Base-by-base conservation (phyloP, 441 rosid genomes). In the Gossypium schwendimanii region DNA sequence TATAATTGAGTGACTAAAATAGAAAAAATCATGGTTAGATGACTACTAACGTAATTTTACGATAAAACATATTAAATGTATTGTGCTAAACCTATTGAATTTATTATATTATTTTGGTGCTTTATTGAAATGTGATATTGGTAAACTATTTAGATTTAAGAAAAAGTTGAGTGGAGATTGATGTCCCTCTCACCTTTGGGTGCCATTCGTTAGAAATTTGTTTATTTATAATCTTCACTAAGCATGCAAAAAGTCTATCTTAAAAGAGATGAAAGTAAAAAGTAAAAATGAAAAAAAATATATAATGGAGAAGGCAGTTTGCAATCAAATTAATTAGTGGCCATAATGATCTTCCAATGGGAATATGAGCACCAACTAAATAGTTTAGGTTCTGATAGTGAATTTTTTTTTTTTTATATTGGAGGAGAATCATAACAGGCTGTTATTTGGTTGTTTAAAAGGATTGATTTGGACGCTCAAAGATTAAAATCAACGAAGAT, bases 101-200 rank as follows among this genome's bases (percentile, higher is more conserved):
- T 41, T 41, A 41, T 41, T 41, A 41, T 41, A 41, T 41, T 41
- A 9, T 41, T 41, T 41, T 41, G 9, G 11, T 41, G 11, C 31
- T 7, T 41, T 41, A 39, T 8, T 39, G 9, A 39, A 41, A 41
- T 41, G 45, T 39, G 8, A 7, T 39, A 39, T 39, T 10, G 47
- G 2, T 41, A 41, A 9, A 41, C 0, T 41, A 1, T 0, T 41
- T 8, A 9, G 47, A 41, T 41, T 7, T 9, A 44, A 8, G 6
- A 39, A 31, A 61, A 61, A 11, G 71, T 15, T 3, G 26, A 2
- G 36, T 28, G 60, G 24, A 53, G 58, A 2, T 24, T 6, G 14
- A 28, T 11, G 0, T 33, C 33, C 31, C 69, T 41, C 53, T 17
- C 3, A n/a, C 23, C 73, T 72, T 76, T 64, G 67, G 71, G 79